Base-by-base conservation (phyloP, 352 stramenopile species). In the Blastocystis hominis region DNA sequence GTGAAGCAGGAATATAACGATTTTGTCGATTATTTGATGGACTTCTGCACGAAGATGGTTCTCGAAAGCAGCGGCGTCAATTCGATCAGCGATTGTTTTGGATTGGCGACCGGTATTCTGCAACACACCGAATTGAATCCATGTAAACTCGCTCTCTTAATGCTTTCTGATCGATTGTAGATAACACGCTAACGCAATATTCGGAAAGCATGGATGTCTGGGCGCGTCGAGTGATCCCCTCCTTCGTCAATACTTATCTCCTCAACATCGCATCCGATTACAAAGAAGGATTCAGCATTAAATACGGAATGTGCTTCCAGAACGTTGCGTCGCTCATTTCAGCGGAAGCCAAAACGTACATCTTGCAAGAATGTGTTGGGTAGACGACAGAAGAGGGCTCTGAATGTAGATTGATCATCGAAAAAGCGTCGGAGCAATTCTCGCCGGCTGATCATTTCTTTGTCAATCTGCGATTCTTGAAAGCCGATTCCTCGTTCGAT, bases 151-250 rank as follows among this genome's bases (percentile, higher is more conserved):
- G 13, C n/a, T n/a, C 1, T 59, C n/a, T 59, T 59, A 59, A 13
- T 59, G n/a, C 2, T 2, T n/a, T 59, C n/a, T 30, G 24, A 30
- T 30, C 24, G 24, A 30, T 30, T 30, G 24, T 59, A 59, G 72
- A 47, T 46, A 44, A 66, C 20, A 44, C 72, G 40, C 66, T 84
- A 24, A 84, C 72, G 9, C 15, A 64, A 30, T 53, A 34, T 84
- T 20, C 24, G 17, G 72, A 84, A 38, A 47, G 68, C 34, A 15
- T 66, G n/a, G 72, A 84, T 20, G n/a, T 84, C 7, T 84, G 72
- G 72, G 53, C 40, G 1, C n/a, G 44, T 7, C 47, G 68, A n/a
- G 54, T 64, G 17, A 84, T 84, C 68, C 72, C 72, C 3, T 34
- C 53, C 38, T 54, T 64, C 38, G 56, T 84, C n/a, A 46, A 53